A percentile compares a stretch with the other conserved stretches of the same genome.
phyloP scores from a whole-genome alignment of 495 filamentous ascomycete species.

The Viridothelium virens region DNA sequence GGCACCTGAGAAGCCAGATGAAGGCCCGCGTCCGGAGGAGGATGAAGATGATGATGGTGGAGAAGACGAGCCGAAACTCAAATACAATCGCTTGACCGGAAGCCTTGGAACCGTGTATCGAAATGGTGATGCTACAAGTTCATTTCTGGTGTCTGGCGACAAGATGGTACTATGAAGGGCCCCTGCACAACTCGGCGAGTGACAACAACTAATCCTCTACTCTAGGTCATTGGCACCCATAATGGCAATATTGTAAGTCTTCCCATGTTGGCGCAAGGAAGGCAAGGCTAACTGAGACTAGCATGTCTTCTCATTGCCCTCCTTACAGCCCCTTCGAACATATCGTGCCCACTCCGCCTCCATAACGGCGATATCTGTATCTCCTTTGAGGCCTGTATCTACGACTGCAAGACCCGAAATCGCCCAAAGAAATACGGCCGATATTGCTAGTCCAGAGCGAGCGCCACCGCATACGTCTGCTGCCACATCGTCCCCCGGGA shows the following conservation, averaged over 20 bases:
- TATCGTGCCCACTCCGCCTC: conserved; percentile 91
- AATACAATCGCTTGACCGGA: conserved; percentile 79
- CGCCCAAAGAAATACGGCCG: conserved; percentile 15
- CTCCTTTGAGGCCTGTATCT: conserved; percentile 74
- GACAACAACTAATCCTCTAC: conserved; percentile 19
- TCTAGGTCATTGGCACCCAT: conserved; percentile 84
- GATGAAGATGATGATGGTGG: conserved; percentile 77
- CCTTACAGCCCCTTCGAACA: conserved; percentile 66
- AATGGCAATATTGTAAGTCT: conserved; percentile 90
- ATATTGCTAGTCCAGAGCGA: neutral
- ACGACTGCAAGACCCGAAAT: conserved; percentile 50
- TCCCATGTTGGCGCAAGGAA: conserved; percentile 9
- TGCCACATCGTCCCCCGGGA: conserved; percentile 35
- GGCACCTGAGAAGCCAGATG: neutral
- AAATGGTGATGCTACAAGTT: conserved; percentile 88
- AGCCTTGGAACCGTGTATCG: conserved; percentile 74
- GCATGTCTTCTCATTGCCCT: conserved; percentile 79
- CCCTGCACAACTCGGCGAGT: neutral
- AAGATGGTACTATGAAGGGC: conserved; percentile 66
- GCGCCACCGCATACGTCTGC: conserved; percentile 25
- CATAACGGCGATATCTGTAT: conserved; percentile 81
- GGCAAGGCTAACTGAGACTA: conserved; percentile 34
- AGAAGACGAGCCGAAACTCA: conserved; percentile 91
- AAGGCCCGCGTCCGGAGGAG: conserved; percentile 33
- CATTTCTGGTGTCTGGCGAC: conserved; percentile 82